These are phyloP conservation scores for Rhododendron ferrugineum DNA, from an alignment of 148 eudicot genomes.

Conservation along the genomic window DNA sequence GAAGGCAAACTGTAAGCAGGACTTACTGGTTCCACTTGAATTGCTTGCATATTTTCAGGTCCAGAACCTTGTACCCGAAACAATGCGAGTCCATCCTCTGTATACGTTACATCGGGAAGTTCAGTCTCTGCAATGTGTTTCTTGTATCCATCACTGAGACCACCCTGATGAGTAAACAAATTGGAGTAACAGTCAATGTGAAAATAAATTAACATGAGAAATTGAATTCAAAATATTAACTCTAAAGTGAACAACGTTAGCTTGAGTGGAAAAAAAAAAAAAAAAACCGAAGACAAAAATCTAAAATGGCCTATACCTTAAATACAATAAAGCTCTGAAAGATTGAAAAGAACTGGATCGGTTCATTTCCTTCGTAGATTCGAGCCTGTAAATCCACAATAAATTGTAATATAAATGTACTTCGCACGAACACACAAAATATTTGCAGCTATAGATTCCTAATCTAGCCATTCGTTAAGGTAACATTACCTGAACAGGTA, in stretches of 20 bases:
- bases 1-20: conserved; percentile 3
- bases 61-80: conserved; percentile 88
- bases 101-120: conserved; percentile 59
- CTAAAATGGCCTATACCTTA: conserved; percentile 43
- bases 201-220: background rate
- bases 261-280: background rate
- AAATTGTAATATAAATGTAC: conserved; percentile 4
- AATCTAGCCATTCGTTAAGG: background rate
- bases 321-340: conserved; percentile 88
- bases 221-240: background rate
- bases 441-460: background rate
- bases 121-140: conserved; percentile 52
- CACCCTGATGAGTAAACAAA: conserved; percentile 53
- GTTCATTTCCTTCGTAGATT: conserved; percentile 79
- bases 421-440: conserved; percentile 9
- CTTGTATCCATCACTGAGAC: conserved; percentile 68
- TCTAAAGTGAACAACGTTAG: background rate
- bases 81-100: conserved; percentile 62
- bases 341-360: conserved; percentile 79
- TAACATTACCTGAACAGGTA: conserved; percentile 66
- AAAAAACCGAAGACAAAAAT: background rate
- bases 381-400: conserved; percentile 54
- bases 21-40: conserved; percentile 82
- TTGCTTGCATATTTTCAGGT: conserved; percentile 90
- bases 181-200: conserved; percentile 9